Base-by-base conservation (phyloP, 306 rosid species). In the Arachis stenosperma region DNA sequence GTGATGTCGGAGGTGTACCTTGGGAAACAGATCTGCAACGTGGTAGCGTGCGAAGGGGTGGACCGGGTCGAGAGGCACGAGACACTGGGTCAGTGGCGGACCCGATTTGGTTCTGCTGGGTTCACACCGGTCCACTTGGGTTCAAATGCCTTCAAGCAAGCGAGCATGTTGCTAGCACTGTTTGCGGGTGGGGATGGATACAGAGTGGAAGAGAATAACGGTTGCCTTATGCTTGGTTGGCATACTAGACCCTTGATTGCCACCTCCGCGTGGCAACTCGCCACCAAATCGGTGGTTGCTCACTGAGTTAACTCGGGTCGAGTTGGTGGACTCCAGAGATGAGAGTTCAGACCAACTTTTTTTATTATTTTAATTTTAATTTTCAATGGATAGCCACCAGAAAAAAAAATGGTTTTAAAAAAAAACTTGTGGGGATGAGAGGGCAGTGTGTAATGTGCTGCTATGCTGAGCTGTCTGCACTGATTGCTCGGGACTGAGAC, bases 41-140 rank as follows among this genome's bases (percentile, higher is more conserved):
- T 94, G 60, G 97, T 94, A 64, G 90, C 99, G 0, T 84, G 95
- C 12, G 98, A 94, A 53, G 99, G 98, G 0, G 14, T 30, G n/a
- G 97, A 94, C 73, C 89, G 99, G 39, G 87, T 94, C 5, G 99
- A 94, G 75, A 61, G 99, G 7, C 99, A 94, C 59, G 99, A 94
- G 79, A 85, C 89, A 0, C 37, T 90, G 80, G 33, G 17, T 10
- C 99, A 87, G 79, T 94, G 99, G 99, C 60, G 90, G 13, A 50
- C 46, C 58, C 92, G 99, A 78, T 44, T 94, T 41, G 69, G 14
- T 12, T 74, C 87, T 12, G 76, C 90, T 13, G 99, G 93, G 42
- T 91, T 94, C 5, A 14, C 40, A 0, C 86, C 98, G 71, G 95
- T 84, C 50, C 91, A 87, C 14, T 82, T 94, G 14, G 98, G 98